Conservation (phyloP, 345 rosid species). For the Lepidium didymum region DNA sequence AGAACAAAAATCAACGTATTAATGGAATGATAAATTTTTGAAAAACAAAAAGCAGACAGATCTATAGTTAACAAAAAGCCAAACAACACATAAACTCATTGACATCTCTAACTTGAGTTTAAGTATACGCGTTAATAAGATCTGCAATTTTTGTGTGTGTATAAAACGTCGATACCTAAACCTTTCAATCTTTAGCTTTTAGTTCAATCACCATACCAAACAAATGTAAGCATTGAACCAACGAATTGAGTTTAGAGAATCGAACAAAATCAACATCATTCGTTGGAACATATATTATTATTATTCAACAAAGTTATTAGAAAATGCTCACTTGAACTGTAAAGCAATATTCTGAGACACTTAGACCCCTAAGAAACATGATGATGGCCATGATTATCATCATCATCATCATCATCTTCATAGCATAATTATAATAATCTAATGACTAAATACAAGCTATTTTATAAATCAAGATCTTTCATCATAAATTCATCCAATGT, state of each 20-base stretch:
- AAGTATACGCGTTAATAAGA: neutral
- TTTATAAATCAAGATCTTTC: constrained; percentile 27
- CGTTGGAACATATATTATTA: neutral
- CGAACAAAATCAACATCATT: neutral
- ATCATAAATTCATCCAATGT: constrained; percentile 29
- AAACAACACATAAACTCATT: neutral
- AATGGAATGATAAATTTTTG: neutral
- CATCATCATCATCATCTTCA: neutral
- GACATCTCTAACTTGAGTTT: neutral
- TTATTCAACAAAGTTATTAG: constrained; percentile 1
- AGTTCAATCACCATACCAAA: neutral
- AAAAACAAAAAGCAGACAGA: neutral
- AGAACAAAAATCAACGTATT: neutral
- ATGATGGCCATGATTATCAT: neutral
- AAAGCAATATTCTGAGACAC: neutral
- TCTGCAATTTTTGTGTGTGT: neutral
- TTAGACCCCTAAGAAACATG: neutral
- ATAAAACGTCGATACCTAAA: neutral
- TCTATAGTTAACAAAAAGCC: neutral
- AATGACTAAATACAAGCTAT: constrained; percentile 1
- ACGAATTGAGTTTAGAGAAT: neutral
- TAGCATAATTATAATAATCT: neutral
- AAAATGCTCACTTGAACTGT: constrained; percentile 6
- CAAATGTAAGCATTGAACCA: neutral
- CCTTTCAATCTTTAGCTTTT: neutral